These are phyloP conservation scores for Penicillium bovifimosum DNA, from an alignment of 495 filamentous ascomycete genomes.

Conservation along the genomic window DNA sequence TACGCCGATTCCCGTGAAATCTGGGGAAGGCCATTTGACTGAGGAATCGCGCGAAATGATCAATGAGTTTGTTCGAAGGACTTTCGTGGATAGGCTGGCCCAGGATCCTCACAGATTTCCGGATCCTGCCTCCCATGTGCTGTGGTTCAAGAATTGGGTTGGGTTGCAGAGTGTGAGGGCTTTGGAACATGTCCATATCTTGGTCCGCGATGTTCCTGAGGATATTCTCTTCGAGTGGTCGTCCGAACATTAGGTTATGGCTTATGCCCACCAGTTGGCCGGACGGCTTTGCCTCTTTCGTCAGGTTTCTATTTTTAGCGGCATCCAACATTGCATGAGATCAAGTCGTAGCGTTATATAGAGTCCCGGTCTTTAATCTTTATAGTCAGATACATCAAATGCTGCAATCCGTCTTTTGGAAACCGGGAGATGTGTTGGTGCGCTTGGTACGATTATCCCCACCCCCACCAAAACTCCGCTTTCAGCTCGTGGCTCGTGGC, in stretches of 20 bases:
- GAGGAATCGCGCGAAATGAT: constrained; percentile 56
- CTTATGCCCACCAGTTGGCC: no score
- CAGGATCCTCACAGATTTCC: constrained; percentile 26
- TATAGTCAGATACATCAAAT: no score
- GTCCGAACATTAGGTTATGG: constrained; percentile 20
- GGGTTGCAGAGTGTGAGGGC: constrained; percentile 80
- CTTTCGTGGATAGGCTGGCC: constrained; percentile 57
- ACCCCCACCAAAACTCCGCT: neutral
- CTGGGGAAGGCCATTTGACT: constrained; percentile 65
- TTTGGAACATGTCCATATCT: constrained; percentile 72
- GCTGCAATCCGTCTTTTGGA: no score
- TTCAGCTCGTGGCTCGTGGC: neutral
- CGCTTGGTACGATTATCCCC: no score
- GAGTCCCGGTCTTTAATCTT: no score
- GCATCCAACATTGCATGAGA: no score
- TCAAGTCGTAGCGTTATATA: no score
- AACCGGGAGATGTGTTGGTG: no score
- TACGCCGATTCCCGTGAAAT: constrained; percentile 45
- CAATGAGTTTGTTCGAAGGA: constrained; percentile 58
- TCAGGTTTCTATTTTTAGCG: no score
- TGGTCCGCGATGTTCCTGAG: constrained; percentile 58
- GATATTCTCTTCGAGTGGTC: constrained; percentile 60
- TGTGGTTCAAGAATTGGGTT: constrained; percentile 95
- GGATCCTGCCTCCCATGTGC: constrained; percentile 50
- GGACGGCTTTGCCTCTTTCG: no score